Conservation (phyloP, 176 grass and related monocot genomes). For the Oryza meyeriana region DNA sequence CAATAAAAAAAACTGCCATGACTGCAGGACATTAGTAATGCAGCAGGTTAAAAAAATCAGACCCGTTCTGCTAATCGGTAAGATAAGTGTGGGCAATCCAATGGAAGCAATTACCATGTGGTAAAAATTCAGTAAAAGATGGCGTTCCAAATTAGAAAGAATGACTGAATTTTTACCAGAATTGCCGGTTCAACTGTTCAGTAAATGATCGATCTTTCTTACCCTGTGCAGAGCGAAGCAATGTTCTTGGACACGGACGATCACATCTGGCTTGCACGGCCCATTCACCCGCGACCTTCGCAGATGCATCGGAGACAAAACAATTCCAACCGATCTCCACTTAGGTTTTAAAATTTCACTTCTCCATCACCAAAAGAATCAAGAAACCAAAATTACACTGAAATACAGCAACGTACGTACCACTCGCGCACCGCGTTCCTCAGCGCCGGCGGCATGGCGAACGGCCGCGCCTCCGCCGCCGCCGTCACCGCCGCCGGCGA, state of each 20-base stretch:
- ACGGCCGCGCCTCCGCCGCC: not conserved
- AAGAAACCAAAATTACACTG: not conserved
- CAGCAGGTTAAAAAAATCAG: not conserved
- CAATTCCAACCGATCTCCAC: not conserved
- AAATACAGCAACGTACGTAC: slow-evolving; percentile 36
- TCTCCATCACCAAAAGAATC: not conserved
- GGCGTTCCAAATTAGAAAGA: not conserved
- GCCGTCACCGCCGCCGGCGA: not conserved
- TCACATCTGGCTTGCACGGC: slow-evolving; percentile 55
- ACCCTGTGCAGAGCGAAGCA: slow-evolving; percentile 81
- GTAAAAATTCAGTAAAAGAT: not conserved
- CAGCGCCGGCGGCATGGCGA: slow-evolving; percentile 45
- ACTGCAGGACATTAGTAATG: not conserved
- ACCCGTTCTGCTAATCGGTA: not conserved
- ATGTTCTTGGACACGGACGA: slow-evolving; percentile 62
- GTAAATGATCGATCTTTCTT: not conserved
- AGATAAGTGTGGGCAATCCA: not conserved
- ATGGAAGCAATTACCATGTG: not conserved
- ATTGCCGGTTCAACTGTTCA: not conserved
- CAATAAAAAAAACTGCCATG: not conserved
- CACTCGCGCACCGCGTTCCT: slow-evolving; percentile 51
- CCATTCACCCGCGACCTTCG: slow-evolving; percentile 69
- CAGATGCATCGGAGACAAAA: not conserved
- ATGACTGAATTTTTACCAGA: not conserved
- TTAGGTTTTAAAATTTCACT: not conserved